Evolutionary conservation across 2,329 filamentous ascomycete genomes (phyloP).

Genomic region (Pseudopithomyces maydicus): DNA sequence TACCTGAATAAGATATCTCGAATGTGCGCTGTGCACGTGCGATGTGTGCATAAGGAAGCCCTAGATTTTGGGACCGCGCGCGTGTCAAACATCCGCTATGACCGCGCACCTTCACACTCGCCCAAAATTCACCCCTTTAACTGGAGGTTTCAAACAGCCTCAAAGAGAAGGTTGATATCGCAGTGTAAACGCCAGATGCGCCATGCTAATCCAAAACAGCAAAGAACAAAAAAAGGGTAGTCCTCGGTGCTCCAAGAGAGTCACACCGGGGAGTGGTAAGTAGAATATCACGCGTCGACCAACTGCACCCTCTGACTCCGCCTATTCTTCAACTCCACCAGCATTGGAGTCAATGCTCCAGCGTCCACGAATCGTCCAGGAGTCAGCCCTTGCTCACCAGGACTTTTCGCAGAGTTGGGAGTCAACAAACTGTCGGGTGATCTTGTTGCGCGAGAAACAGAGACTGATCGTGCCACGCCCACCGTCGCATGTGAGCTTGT

Average conservation of each 20-base stretch:
- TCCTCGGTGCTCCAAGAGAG: neutral
- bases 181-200: constrained; percentile 6
- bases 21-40: neutral
- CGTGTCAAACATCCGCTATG: neutral
- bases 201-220: constrained; percentile 3
- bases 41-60: neutral
- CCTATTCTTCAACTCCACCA: constrained; percentile 43
- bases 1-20: neutral
- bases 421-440: constrained; percentile 22
- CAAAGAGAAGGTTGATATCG: neutral
- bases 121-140: neutral
- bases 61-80: neutral
- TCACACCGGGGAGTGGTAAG: neutral
- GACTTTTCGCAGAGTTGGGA: neutral
- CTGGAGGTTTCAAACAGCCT: neutral
- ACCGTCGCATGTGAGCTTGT: constrained; percentile 28
- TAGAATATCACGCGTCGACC: constrained; percentile 33
- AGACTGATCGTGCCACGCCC: constrained; percentile 39
- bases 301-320: constrained; percentile 43
- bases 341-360: constrained; percentile 37
- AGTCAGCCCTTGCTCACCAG: constrained; percentile 4
- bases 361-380: constrained; percentile 31
- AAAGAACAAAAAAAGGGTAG: neutral
- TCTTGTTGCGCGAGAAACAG: constrained; percentile 33
- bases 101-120: neutral